Conservation (phyloP, 805 yeast genomes). For the Lipomyces yamanashiensis region DNA sequence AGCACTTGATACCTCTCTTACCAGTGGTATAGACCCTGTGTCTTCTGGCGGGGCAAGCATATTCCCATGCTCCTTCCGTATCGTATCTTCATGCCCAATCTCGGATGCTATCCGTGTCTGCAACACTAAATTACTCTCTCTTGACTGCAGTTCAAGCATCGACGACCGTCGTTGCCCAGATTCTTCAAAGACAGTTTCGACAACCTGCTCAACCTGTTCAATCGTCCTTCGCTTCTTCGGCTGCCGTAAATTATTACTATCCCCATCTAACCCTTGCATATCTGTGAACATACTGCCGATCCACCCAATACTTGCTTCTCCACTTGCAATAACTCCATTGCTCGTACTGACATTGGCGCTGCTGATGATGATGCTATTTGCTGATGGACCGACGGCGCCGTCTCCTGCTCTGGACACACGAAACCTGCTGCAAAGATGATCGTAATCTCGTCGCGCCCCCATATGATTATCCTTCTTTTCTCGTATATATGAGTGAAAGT, state of each 20-base stretch:
- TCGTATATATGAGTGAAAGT: too few relatives aligned
- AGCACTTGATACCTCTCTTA: too few relatives aligned
- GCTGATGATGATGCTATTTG: not conserved
- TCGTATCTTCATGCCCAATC: too few relatives aligned
- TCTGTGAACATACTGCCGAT: conserved; percentile 1
- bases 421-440: conserved; percentile 25
- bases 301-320: not conserved
- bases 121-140: too few relatives aligned
- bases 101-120: too few relatives aligned
- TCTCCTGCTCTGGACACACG: conserved; percentile 11
- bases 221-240: not conserved
- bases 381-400: not conserved
- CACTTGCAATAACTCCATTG: not conserved
- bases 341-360: not conserved
- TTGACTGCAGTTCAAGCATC: too few relatives aligned
- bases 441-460: conserved; percentile 17
- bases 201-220: too few relatives aligned
- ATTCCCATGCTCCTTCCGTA: too few relatives aligned
- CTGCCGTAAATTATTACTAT: not conserved
- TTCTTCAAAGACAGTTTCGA: too few relatives aligned
- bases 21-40: too few relatives aligned
- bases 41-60: too few relatives aligned
- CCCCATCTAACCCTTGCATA: not conserved
- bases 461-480: not conserved
- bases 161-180: too few relatives aligned